Percentiles rank a stretch among this genome's conserved stretches.
Evolutionary conservation across 768 basidiomycete species (phyloP).

Genomic region (Pleurotus eryngii): DNA sequence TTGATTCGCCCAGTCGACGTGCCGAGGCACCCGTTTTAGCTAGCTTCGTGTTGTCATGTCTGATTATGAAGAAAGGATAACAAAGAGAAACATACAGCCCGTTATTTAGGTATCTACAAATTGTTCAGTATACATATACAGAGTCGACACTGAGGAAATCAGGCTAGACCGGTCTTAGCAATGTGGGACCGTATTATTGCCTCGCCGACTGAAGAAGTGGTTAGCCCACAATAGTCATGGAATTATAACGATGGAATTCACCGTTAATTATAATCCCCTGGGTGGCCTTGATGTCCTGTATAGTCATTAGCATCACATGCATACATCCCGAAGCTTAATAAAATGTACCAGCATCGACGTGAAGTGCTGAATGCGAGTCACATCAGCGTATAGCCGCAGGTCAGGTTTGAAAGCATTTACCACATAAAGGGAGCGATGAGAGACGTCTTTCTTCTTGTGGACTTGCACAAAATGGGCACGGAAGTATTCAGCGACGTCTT

Average conservation of each 20-base stretch:
- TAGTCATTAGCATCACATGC: conserved; percentile 1
- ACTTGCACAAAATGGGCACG: conserved; percentile 80
- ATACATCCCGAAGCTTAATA: conserved; percentile 10
- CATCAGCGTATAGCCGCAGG: background rate
- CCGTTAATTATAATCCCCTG: conserved; percentile 64
- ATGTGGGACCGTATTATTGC: conserved; percentile 67
- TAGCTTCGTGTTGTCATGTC: too few species aligned
- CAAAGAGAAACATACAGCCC: too few species aligned
- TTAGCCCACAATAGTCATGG: background rate
- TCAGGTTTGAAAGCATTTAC: conserved; percentile 37
- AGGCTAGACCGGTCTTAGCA: conserved; percentile 44
- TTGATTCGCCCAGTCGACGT: too few species aligned
- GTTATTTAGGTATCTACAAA: too few species aligned
- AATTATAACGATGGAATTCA: conserved; percentile 23
- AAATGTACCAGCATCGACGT: conserved; percentile 60
- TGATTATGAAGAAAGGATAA: too few species aligned
- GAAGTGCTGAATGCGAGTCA: conserved; percentile 47
- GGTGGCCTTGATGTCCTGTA: conserved; percentile 63
- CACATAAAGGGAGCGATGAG: conserved; percentile 58
- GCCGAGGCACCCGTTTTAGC: too few species aligned
- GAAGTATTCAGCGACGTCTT: conserved; percentile 73
- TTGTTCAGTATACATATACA: too few species aligned
- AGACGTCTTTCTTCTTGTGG: conserved; percentile 62
- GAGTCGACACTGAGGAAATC: background rate
- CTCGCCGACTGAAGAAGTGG: conserved; percentile 48